These are phyloP conservation scores for Coniosporium apollinis DNA, from an alignment of 495 filamentous ascomycete genomes.

Conservation along the genomic window DNA sequence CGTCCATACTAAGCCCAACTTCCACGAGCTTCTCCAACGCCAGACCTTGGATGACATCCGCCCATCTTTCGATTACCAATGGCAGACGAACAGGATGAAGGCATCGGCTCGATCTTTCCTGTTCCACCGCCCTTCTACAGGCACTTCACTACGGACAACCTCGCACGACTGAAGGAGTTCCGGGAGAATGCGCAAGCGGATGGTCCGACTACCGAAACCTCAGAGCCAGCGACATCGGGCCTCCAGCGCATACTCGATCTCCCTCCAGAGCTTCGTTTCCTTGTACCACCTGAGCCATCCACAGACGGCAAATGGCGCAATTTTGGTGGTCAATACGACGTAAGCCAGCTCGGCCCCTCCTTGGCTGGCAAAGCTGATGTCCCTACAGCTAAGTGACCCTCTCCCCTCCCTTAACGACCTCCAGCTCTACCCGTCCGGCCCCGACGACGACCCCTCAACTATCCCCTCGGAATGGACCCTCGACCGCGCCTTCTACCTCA, in stretches of 20 bases:
- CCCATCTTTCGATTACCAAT: constrained; percentile 19
- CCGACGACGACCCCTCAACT: constrained; percentile 24
- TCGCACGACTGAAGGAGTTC: constrained; percentile 43
- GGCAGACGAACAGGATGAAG: constrained; percentile 34
- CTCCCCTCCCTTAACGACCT: constrained; percentile 50
- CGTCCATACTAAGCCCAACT: too few relatives aligned
- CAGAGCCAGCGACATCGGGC: neutral
- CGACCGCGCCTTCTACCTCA: constrained; percentile 60
- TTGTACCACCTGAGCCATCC: constrained; percentile 64
- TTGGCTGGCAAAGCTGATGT: neutral
- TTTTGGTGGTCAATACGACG: constrained; percentile 53
- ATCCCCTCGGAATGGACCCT: constrained; percentile 26
- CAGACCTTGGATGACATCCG: neutral
- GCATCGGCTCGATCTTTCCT: constrained; percentile 47
- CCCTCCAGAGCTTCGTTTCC: constrained; percentile 55
- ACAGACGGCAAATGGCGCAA: constrained; percentile 50
- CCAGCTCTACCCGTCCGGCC: constrained; percentile 10
- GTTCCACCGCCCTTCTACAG: constrained; percentile 83
- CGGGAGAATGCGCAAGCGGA: constrained; percentile 22
- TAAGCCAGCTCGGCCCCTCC: constrained; percentile 22
- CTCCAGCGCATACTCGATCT: constrained; percentile 33
- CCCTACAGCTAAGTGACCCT: constrained; percentile 38
- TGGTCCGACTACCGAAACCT: neutral
- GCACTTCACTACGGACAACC: constrained; percentile 65
- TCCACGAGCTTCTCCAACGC: too few relatives aligned